phyloP scores from a whole-genome alignment of 2,329 filamentous ascomycete species.

The Penicillium sp. region DNA sequence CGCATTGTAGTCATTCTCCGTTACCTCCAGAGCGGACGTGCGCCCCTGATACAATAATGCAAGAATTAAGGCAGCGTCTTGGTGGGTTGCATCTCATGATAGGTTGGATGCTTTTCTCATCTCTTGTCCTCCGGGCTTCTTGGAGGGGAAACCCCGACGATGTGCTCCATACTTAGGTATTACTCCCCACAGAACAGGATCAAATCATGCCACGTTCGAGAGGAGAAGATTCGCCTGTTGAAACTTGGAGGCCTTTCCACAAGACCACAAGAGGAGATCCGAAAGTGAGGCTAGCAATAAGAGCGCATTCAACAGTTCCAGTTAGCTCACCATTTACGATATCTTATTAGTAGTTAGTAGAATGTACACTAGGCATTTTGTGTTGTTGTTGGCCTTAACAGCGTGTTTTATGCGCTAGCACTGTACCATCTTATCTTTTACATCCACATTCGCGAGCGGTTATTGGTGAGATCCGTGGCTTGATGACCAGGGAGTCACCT shows the following conservation, averaged over 20 bases:
- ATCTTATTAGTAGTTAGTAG: not conserved
- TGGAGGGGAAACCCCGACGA: not conserved
- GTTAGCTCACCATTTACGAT: constrained; percentile 1
- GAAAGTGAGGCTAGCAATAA: constrained; percentile 14
- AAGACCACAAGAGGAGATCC: not conserved
- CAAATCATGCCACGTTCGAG: constrained; percentile 15
- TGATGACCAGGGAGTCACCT: constrained; percentile 5
- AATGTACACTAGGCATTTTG: no score
- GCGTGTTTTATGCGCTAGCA: constrained; percentile 8
- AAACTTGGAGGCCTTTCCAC: not conserved
- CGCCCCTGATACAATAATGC: not conserved
- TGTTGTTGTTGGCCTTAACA: not conserved
- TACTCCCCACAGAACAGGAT: not conserved
- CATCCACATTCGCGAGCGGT: not conserved
- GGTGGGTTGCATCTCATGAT: not conserved
- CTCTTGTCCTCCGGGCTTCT: not conserved
- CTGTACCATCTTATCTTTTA: constrained; percentile 18
- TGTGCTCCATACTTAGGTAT: not conserved
- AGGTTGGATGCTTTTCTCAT: not conserved
- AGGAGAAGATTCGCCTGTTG: not conserved
- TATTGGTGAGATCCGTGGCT: constrained; percentile 1
- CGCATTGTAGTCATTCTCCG: not conserved
- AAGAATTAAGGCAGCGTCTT: not conserved
- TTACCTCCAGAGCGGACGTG: not conserved
- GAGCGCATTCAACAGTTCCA: not conserved